These are phyloP conservation scores for Catharanthus roseus DNA, from an alignment of 257 asterid species.

Conservation along the genomic window DNA sequence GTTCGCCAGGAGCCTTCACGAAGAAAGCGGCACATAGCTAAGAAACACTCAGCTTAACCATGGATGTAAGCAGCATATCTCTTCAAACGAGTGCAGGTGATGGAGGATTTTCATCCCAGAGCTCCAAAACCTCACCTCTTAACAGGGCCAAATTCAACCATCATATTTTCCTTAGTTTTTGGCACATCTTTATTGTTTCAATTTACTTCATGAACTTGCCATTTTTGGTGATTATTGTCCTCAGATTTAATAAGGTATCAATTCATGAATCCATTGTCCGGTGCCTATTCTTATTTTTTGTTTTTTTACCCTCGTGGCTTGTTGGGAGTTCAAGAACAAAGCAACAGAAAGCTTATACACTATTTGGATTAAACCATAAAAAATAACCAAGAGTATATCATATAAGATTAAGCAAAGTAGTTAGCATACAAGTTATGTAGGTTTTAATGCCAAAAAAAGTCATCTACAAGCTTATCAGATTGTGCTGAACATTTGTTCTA, in stretches of 20 bases:
- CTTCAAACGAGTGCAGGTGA: background rate
- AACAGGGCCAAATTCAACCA: no score
- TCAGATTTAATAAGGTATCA: background rate
- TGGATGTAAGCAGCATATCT: background rate
- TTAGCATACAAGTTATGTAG: background rate
- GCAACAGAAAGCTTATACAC: background rate
- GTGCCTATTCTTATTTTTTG: background rate
- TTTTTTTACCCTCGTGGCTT: background rate
- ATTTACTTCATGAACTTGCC: no score
- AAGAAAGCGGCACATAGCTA: background rate
- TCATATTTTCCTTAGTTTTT: no score
- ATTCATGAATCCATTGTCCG: background rate
- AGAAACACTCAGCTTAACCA: background rate
- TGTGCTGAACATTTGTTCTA: background rate
- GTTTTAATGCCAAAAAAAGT: background rate
- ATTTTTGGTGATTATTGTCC: background rate
- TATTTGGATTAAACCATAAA: background rate
- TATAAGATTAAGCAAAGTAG: background rate
- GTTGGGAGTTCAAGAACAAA: background rate
- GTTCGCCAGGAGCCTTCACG: background rate
- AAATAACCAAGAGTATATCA: background rate
- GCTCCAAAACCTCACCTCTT: background rate
- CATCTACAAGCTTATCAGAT: background rate
- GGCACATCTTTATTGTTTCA: background rate
- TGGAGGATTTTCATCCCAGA: background rate